Evolutionary conservation across 176 grass and related monocot species (phyloP), one percentile per base, ranked within the genome.

Genomic region (Oryza coarctata): DNA sequence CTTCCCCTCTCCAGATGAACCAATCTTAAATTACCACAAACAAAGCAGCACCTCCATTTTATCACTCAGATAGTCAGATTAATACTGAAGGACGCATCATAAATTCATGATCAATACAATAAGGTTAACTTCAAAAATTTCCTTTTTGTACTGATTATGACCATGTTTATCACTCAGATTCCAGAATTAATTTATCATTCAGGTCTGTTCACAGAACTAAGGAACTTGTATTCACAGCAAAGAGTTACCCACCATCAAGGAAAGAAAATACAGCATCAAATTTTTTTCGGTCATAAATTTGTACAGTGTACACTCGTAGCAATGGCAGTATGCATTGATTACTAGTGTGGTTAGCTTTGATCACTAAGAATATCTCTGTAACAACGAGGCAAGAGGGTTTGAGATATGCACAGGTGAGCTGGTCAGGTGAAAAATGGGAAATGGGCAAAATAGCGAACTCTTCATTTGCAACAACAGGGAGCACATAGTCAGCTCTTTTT

Each of bases 401-500:
- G 25, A 69, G 76, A 65, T 57, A 40, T 89, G 41, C 57, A 76
- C 25, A 71, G 55, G 77, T 85, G 82, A 85, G 77, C 43, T 71
- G 52, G 8, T 75, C 66, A 77, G 77, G 41, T 74, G 44, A 47
- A 70, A 62, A n/a, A 12, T 2, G 1, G 9, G 60, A n/a, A 62
- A 65, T 2, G 12, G n/a, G 41, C 22, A 7, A 83, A 81, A 64
- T 12, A 28, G 12, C 44, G 65, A 63, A 22, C 55, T 57, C 33
- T 55, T 20, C 49, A n/a, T 23, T 83, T 83, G 58, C 58, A 50
- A 74, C 28, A 70, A 38, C 62, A 45, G 13, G 33, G 12, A 83
- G 65, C 52, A 61, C 40, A 20, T 43, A 13, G 33, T 94, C 82
- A 94, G 65, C 71, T 83, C 79, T 73, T 86, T 88, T 95, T 95